Evolutionary conservation across 2,329 filamentous ascomycete species (phyloP), one percentile per base, ranked within the genome.

Genomic region (Plectosphaerella plurivora): DNA sequence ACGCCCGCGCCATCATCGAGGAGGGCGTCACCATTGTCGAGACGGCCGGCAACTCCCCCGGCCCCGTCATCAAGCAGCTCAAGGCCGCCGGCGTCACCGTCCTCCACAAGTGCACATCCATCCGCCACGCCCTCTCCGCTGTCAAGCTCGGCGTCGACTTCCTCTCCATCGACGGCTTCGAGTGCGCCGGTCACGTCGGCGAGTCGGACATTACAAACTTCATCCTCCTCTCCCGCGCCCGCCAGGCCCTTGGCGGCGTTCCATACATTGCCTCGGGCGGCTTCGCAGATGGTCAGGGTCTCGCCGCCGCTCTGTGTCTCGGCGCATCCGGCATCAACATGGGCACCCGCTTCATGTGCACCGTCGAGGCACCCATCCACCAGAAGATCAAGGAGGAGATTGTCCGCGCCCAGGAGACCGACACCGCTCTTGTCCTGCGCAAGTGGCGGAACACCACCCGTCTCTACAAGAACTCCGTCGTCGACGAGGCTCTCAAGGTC

Each of bases 281-380:
- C 2, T 97, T 99, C 66, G 93, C 91, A 12, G 94, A 99, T 68
- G 94, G 94, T 0, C 84, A 96, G 63, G 94, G 94, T 4, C 81
- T 99, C 18, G 94, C 94, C 1, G 94, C 93, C 2, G 94, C 94
- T 8, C 76, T 99, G 61, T 87, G 87, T 41, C 81, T 99, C 12
- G 94, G 94, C 36, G 94, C 94, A 0, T 89, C 90, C 68, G 94
- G 94, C 57, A 86, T 97, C 73, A 99, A 99, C 74, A 99, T 99
- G 94, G 94, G 94, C 53, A 99, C 94, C 10, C 80, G 94, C 42
- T 99, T 97, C 76, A 95, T 99, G 89, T 93, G 88, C 75, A 97
- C 94, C 0, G 78, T 93, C 45, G 94, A 97, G 72, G 86, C 92
- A 15, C 94, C 94, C 1, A 89, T 99, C 58, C 94, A 99, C 73